Base-by-base conservation (phyloP, 768 basidiomycete species). In the Mycena floridula region DNA sequence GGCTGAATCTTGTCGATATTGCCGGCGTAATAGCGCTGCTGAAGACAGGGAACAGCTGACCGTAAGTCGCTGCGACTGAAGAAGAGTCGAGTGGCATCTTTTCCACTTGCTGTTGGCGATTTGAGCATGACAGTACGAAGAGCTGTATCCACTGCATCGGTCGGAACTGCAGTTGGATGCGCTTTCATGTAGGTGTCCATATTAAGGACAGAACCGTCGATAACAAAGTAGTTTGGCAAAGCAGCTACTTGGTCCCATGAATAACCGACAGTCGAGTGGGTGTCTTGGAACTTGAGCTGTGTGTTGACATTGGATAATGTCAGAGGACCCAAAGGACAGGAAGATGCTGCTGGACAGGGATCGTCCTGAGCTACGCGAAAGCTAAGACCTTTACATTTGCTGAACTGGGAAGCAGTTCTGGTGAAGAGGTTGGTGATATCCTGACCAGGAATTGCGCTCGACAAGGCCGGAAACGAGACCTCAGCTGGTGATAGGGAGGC, bases 1-100 rank as follows among this genome's bases (percentile, higher is more conserved):
- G 96, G 91, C 0, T 93, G 85, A 58, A 96, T 73, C 66, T 97
- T 96, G 71, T 97, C 96, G 50, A 99, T 97, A 59, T 88, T 86
- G 18, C 96, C 96, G 0, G 93, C 94, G 41, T 79, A 79, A 63
- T 96, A 99, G 11, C 96, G 81, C 55, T 89, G 68, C 42, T 74
- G 72, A 42, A 99, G 72, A 63, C 96, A 99, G 8, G 80, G 75
- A 3, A 96, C 73, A 20, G 88, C 81, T 8, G 72, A 68, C 49
- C 76, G 69, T 45, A 90, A 76, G 43, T 77, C 74, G 5, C 72
- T 52, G 37, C 81, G 76, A 62, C 82, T 85, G 61, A 78, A 82
- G 60, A 99, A 95, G 24, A 92, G 69, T 37, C 86, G 81, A 0
- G 95, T 97, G 1, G 80, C 95, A 58, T 99, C 96, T 58, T 87